Conservation (phyloP, 2,329 filamentous ascomycete genomes). For the Penicillium concentricum region DNA sequence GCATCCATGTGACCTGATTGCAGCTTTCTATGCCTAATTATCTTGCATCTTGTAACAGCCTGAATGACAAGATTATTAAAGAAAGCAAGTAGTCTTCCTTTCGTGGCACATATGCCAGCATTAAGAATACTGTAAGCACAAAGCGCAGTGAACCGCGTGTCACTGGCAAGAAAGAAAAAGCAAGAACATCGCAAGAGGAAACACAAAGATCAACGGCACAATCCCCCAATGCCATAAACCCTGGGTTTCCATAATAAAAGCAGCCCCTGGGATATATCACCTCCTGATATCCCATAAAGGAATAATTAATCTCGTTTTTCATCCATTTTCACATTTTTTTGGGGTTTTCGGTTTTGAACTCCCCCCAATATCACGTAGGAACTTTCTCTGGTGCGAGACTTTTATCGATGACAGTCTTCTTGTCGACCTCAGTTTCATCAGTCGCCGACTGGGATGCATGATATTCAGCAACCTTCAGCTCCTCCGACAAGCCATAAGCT, state of each 20-base stretch:
- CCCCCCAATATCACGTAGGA: not conserved
- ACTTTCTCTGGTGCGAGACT: not conserved
- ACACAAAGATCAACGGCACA: not conserved
- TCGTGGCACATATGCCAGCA: not conserved
- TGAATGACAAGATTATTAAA: too few species aligned
- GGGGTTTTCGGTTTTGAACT: not conserved
- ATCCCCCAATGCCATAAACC: not conserved
- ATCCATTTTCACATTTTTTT: not conserved
- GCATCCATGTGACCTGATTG: not conserved
- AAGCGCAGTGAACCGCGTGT: not conserved
- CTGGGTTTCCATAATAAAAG: not conserved
- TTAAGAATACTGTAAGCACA: not conserved
- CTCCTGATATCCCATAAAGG: not conserved
- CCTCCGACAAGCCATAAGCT: not conserved
- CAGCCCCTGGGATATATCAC: too few species aligned
- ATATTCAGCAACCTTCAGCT: not conserved
- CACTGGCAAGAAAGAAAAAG: not conserved
- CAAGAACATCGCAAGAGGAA: not conserved
- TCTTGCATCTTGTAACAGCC: not conserved
- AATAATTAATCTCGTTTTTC: not conserved
- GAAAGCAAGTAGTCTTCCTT: not conserved
- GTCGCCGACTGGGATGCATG: not conserved
- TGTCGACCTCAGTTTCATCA: too few species aligned
- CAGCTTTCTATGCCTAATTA: not conserved
- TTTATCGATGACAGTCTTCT: not conserved